Conservation (phyloP, 108 stramenopile species). For the Asterionellopsis glacialis region DNA sequence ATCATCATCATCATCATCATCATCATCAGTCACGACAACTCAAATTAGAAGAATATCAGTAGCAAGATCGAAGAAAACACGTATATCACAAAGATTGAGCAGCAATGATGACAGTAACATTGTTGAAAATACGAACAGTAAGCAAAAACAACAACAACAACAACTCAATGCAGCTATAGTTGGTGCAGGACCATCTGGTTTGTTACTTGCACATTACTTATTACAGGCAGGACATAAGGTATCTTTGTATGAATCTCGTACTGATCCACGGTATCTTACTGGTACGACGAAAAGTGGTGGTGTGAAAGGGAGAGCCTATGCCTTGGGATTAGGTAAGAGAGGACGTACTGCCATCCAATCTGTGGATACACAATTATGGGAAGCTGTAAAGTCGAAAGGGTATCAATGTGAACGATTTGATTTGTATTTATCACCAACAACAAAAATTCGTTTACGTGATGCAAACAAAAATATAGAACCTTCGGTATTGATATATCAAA, state of each 20-base stretch:
- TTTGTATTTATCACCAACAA: conserved; percentile 25
- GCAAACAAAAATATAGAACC: conserved; percentile 36
- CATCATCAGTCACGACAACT: too few relatives aligned
- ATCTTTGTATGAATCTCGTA: conserved; percentile 52
- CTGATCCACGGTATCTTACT: conserved; percentile 42
- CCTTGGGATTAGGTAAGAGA: conserved; percentile 60
- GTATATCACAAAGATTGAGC: too few relatives aligned
- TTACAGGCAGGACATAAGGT: conserved; percentile 27
- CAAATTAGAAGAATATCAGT: too few relatives aligned
- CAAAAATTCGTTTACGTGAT: conserved; percentile 45
- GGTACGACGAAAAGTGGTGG: conserved; percentile 1
- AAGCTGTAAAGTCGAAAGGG: conserved; percentile 39
- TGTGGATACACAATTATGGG: conserved; percentile 54
- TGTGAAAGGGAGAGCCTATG: conserved; percentile 52
- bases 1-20: too few relatives aligned
- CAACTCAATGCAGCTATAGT: conserved; percentile 24
- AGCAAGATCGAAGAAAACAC: too few relatives aligned
- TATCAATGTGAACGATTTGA: conserved; percentile 65
- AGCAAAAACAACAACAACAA: too few relatives aligned
- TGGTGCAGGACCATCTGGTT: conserved; percentile 61
- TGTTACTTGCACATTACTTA: conserved; percentile 60
- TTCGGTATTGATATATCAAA: conserved; percentile 68
- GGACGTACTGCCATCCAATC: conserved; percentile 55
- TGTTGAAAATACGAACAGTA: too few relatives aligned
- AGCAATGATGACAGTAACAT: too few relatives aligned